Evolutionary conservation across 2,329 filamentous ascomycete species (phyloP).

Genomic region (Calonectria hongkongensis): DNA sequence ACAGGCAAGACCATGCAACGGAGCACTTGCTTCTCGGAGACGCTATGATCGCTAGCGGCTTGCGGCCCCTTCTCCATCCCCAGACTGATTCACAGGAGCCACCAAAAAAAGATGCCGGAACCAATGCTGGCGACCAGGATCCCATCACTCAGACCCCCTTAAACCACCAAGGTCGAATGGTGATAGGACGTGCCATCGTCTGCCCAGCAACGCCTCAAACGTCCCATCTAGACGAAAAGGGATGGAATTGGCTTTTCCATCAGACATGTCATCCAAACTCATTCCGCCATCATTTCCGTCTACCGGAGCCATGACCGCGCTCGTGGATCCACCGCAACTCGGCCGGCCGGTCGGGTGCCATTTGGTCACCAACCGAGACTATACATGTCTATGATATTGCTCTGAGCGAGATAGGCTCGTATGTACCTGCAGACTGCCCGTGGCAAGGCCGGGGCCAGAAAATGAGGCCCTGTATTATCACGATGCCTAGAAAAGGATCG

Average conservation of each 20-base stretch:
- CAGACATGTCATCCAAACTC: conserved; percentile 8
- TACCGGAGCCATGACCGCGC: neutral
- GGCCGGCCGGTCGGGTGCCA: conserved; percentile 23
- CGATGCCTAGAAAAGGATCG: conserved; percentile 31
- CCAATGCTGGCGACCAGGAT: conserved; percentile 9
- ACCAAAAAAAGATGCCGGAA: conserved; percentile 36
- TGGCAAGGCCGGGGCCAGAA: conserved; percentile 3
- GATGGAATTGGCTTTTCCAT: conserved; percentile 7
- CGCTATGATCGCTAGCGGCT: conserved; percentile 38
- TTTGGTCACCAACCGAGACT: conserved; percentile 9
- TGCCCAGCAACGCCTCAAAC: conserved; percentile 17
- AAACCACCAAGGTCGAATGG: neutral
- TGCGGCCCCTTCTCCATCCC: conserved; percentile 31
- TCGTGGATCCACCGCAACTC: conserved; percentile 10
- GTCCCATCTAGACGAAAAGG: conserved; percentile 2
- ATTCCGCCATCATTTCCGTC: conserved; percentile 16
- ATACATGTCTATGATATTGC: conserved; percentile 21
- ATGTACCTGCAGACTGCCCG: conserved; percentile 17
- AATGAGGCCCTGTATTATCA: conserved; percentile 23
- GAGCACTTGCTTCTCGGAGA: neutral
- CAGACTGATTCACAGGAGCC: conserved; percentile 21
- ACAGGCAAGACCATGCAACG: neutral
- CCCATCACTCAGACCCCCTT: conserved; percentile 5
- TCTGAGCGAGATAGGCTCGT: conserved; percentile 26
- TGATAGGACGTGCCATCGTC: neutral